Base-by-base conservation (phyloP, 106 monocot species). In the Ottelia alismoides region DNA sequence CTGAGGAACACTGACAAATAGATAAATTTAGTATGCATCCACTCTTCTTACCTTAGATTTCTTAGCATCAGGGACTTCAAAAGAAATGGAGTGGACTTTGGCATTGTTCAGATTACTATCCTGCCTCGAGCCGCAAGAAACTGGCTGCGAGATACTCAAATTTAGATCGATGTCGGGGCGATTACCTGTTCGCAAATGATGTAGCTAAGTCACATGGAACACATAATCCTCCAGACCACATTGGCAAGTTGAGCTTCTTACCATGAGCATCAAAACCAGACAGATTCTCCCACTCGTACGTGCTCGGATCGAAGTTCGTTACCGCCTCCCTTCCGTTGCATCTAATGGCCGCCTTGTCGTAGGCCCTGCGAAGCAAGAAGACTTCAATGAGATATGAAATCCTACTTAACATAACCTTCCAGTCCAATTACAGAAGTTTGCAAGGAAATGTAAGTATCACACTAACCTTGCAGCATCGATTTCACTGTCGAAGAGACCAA, bases 141-240 rank as follows among this genome's bases (percentile, higher is more conserved):
- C 27, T 2, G 54, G 54, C 22, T 54, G 54, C 4, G 54, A 54
- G 27, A 54, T 54, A 19, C 28, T 54, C 35, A 89, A 28, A 28
- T 66, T 79, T 11, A 89, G 69, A 47, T 89, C 83, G 1, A 89
- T 70, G 32, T 71, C 69, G 30, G 71, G 73, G 3, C 69, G 74
- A 52, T 45, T 30, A 24, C 11, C 55, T 58, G 7, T 24, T 50
- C 66, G 61, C 66, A 25, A 24, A 54, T 30, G 30, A 28, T 9
- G 27, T 20, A 21, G 4, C 23, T 26, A 52, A 9, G 17, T 26
- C 2, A 52, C 7, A 2, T 2, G 27, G 27, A 52, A 26, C 25
- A 24, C 30, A 53, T 53, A 17, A 53, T 3, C 16, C 53, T 17
- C 2, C 25, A 53, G 20, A 53, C 53, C 6, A 27, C 1, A 53